Conservation (phyloP, 306 rosid species). For the Ammopiptanthus mongolicus region DNA sequence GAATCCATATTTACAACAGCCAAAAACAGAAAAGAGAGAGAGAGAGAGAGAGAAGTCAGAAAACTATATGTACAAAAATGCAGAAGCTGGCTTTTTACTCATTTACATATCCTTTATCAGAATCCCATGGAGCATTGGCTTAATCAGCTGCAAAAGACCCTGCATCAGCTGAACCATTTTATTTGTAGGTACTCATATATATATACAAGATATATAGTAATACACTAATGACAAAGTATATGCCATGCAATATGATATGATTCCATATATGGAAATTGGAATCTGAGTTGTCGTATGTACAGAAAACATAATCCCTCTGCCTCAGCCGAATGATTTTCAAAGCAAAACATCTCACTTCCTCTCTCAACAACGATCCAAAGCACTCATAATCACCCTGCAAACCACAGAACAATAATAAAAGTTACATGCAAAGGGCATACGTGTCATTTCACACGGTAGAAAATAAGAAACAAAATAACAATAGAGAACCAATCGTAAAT, state of each 20-base stretch:
- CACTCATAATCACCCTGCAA: constrained; percentile 70
- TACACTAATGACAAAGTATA: background rate
- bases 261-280: constrained; percentile 22
- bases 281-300: constrained; percentile 8
- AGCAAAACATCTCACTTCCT: constrained; percentile 23
- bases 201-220: background rate
- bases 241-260: background rate
- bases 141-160: background rate
- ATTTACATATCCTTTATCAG: constrained; percentile 15
- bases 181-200: constrained; percentile 1
- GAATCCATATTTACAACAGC: constrained; percentile 35
- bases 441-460: background rate
- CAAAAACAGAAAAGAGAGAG: background rate
- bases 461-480: background rate
- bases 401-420: background rate
- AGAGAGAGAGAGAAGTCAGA: background rate
- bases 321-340: constrained; percentile 15
- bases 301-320: constrained; percentile 31
- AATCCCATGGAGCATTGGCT: constrained; percentile 34
- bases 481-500: constrained; percentile 55
- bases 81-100: background rate
- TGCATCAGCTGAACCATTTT: constrained; percentile 21
- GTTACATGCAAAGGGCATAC: background rate
- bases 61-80: background rate
- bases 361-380: constrained; percentile 68